Evolutionary conservation across 2,329 filamentous ascomycete species (phyloP).

Genomic region (Stachybotrys chlorohalonatus): DNA sequence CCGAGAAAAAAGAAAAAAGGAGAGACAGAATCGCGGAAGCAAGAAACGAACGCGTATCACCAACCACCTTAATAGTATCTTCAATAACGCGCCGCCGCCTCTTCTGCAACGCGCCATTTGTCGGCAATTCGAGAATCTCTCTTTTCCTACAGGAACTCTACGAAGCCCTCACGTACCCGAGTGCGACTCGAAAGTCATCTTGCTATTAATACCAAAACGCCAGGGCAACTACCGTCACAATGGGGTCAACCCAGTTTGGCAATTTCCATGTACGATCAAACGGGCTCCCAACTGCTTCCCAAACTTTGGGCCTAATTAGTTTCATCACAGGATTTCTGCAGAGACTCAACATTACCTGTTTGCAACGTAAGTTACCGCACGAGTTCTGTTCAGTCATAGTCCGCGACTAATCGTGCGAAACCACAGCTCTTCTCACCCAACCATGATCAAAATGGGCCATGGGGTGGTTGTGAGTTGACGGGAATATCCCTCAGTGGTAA

Average conservation of each 20-base stretch:
- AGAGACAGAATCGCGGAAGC: background rate
- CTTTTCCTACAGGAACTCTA: background rate
- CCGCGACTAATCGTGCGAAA: slow-evolving; percentile 10
- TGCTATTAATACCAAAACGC: slow-evolving; percentile 6
- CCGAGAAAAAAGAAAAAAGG: background rate
- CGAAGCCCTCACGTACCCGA: background rate
- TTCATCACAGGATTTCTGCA: slow-evolving; percentile 62
- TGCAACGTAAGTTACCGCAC: slow-evolving; percentile 61
- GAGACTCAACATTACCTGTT: slow-evolving; percentile 71
- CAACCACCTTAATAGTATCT: background rate
- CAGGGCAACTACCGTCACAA: slow-evolving; percentile 26
- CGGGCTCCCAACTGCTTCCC: background rate
- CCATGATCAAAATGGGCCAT: slow-evolving; percentile 48
- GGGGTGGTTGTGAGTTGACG: slow-evolving; percentile 63
- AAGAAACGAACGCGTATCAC: background rate
- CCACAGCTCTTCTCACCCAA: slow-evolving; percentile 39
- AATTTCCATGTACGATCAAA: slow-evolving; percentile 43
- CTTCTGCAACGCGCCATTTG: background rate
- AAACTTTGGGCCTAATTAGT: slow-evolving; percentile 11
- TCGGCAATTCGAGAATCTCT: background rate
- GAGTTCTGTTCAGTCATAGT: slow-evolving; percentile 2
- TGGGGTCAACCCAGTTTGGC: slow-evolving; percentile 54
- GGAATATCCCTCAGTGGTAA: slow-evolving; percentile 65
- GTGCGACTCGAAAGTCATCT: background rate
- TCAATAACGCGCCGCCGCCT: background rate